phyloP scores from a whole-genome alignment of 2,329 filamentous ascomycete species.

The Aspergillus sp. region DNA sequence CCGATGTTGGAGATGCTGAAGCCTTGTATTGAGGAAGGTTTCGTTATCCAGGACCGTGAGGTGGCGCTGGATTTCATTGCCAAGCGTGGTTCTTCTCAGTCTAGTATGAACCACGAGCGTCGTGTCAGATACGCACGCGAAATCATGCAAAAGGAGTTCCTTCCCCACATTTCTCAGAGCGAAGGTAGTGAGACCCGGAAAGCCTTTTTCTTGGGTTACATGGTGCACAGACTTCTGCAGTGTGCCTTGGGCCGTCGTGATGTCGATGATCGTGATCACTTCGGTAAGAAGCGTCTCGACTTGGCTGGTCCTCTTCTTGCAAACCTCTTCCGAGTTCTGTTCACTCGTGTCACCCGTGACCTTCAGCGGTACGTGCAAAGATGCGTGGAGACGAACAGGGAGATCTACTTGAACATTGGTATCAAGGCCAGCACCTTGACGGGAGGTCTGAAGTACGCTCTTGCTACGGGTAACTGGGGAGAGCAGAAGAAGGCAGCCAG shows the following conservation, averaged over 20 bases:
- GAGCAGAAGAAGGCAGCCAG: slow-evolving; percentile 98
- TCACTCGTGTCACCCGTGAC: slow-evolving; percentile 87
- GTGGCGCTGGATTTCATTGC: slow-evolving; percentile 94
- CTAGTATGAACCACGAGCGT: slow-evolving; percentile 74
- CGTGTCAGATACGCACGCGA: slow-evolving; percentile 91
- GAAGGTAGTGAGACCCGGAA: slow-evolving; percentile 95
- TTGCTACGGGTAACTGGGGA: slow-evolving; percentile 98
- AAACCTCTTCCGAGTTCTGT: slow-evolving; percentile 92
- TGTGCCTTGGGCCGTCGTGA: slow-evolving; percentile 90
- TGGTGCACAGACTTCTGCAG: slow-evolving; percentile 94
- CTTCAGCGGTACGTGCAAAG: slow-evolving; percentile 88
- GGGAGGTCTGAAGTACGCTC: slow-evolving; percentile 91
- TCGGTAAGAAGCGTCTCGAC: slow-evolving; percentile 97
- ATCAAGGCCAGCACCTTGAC: slow-evolving; percentile 90
- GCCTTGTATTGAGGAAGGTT: slow-evolving; percentile 94
- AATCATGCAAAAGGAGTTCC: slow-evolving; percentile 92
- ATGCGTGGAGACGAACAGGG: slow-evolving; percentile 83
- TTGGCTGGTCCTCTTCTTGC: slow-evolving; percentile 90
- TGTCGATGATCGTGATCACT: slow-evolving; percentile 96
- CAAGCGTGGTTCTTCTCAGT: slow-evolving; percentile 76
- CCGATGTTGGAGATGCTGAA: slow-evolving; percentile 98
- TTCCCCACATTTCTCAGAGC: slow-evolving; percentile 93
- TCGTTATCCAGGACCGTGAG: slow-evolving; percentile 92
- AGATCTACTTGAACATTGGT: slow-evolving; percentile 87
- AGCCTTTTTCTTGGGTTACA: slow-evolving; percentile 97